These are phyloP conservation scores for Vitis hybrid DNA, from an alignment of 177 flowering plant species.

Conservation along the genomic window DNA sequence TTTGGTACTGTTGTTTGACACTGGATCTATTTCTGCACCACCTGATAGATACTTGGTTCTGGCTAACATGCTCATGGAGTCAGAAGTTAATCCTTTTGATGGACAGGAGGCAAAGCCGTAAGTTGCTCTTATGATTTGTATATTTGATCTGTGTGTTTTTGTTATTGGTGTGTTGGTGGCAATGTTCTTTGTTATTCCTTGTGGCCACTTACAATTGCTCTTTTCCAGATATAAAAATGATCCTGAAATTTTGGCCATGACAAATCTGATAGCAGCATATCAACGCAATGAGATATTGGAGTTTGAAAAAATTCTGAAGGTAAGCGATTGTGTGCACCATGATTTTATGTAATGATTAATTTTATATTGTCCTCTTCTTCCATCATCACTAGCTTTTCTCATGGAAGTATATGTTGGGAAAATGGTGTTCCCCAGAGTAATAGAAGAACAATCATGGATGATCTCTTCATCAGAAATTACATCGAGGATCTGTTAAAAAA, in stretches of 20 bases:
- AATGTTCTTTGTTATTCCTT: slow-evolving; percentile 4
- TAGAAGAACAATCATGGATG: slow-evolving; percentile 97
- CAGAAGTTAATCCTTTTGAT: slow-evolving; percentile 98
- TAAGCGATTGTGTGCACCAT: slow-evolving; percentile 8
- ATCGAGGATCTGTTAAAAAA: slow-evolving; percentile 95
- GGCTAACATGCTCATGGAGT: slow-evolving; percentile 99
- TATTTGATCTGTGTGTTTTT: background rate
- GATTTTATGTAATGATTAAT: background rate
- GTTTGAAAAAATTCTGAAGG: slow-evolving; percentile 97
- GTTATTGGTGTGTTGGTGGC: background rate
- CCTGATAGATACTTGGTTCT: slow-evolving; percentile 78
- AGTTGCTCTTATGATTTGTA: slow-evolving; percentile 21
- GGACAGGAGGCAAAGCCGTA: slow-evolving; percentile 99
- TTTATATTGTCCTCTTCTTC: background rate
- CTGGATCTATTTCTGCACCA: background rate
- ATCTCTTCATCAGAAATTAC: slow-evolving; percentile 90
- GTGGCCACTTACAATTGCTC: background rate
- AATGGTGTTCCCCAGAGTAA: slow-evolving; percentile 63
- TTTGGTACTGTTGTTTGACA: background rate
- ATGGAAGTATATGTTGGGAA: background rate
- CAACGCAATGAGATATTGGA: slow-evolving; percentile 96
- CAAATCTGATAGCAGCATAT: slow-evolving; percentile 95
- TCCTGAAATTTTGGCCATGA: slow-evolving; percentile 98
- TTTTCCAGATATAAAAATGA: slow-evolving; percentile 88
- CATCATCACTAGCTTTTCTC: slow-evolving; percentile 5